phyloP scores from a whole-genome alignment of 1,284 basidiomycete genomes.

The Irpex rosettiformis region DNA sequence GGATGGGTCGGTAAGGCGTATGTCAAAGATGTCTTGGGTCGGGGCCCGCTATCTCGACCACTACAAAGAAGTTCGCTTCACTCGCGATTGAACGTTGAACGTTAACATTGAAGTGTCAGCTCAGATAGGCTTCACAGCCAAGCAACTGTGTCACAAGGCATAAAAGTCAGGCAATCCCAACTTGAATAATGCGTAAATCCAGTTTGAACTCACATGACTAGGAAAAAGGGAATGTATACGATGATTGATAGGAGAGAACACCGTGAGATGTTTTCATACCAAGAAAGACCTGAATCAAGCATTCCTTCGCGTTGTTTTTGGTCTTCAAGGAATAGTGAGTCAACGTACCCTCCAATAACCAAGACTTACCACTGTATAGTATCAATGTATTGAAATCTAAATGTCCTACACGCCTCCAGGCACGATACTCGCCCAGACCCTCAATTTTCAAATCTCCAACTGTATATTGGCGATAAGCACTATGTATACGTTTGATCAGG shows the following conservation, averaged over 20 bases:
- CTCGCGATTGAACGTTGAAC: too few species aligned
- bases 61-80: too few species aligned
- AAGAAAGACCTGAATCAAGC: conserved; percentile 48
- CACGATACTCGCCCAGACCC: conserved; percentile 62
- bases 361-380: too few species aligned
- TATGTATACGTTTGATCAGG: conserved; percentile 72
- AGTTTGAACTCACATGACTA: conserved; percentile 49
- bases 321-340: conserved; percentile 31
- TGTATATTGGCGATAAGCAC: conserved; percentile 77
- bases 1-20: conserved; percentile 65
- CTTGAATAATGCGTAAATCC: neutral
- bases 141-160: conserved; percentile 48
- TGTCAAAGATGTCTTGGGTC: conserved; percentile 41
- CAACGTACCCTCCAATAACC: too few species aligned
- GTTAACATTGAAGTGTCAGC: too few species aligned
- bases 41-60: too few species aligned
- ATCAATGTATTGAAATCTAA: conserved; percentile 71
- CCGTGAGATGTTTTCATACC: conserved; percentile 72
- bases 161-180: neutral
- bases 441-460: conserved; percentile 55
- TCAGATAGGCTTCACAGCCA: conserved; percentile 69
- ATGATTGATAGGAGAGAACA: conserved; percentile 70
- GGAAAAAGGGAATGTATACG: conserved; percentile 76
- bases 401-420: conserved; percentile 77
- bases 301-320: conserved; percentile 39